Base-by-base conservation (phyloP, 169 alveolate genomes). In the Plasmodium billcollinsi region DNA sequence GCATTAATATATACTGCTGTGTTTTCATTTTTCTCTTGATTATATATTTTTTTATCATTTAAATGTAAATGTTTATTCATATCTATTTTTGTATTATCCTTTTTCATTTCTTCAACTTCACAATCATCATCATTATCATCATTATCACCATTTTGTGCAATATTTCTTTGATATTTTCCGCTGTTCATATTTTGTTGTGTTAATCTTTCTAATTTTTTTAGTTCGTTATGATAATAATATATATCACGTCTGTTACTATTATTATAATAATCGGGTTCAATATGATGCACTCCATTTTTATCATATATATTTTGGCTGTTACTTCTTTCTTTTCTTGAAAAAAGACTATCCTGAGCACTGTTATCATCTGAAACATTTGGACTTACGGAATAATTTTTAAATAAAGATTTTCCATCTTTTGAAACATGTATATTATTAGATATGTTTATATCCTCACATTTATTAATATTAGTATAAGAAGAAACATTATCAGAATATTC, bases 281-380 rank as follows among this genome's bases (percentile, higher is more conserved):
- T 54, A 54, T 54, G 9, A 26, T 18, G 54, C 21, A 15, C n/a
- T 18, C 39, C 45, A 29, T 73, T 18, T 7, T 21, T 29, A 24
- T 59, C 56, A 52, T 50, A 15, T 6, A 29, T 61, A 73, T 73
- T 52, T 52, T 18, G 18, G 9, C 3, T 54, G 26, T 26, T 24
- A 49, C 21, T 74, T 59, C 12, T 9, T 15, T 21, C 26, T 14
- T 9, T 61, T 2, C 21, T 61, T 74, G 39, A 49, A 33, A 50
- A 12, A 12, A 61, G n/a, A 20, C 62, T 74, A 11, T 26, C 33
- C 47, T 18, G 29, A 18, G 39, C 43, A 2, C 21, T 29, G 9
- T 49, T 59, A 7, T 66, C 67, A 74, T 39, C 50, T 24, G 29
- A 45, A 18, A 15, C 61, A 24, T 74, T 59, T 74, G 26, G 63